Base-by-base conservation (phyloP, 2,329 filamentous ascomycete genomes). In the Fusarium sp. region DNA sequence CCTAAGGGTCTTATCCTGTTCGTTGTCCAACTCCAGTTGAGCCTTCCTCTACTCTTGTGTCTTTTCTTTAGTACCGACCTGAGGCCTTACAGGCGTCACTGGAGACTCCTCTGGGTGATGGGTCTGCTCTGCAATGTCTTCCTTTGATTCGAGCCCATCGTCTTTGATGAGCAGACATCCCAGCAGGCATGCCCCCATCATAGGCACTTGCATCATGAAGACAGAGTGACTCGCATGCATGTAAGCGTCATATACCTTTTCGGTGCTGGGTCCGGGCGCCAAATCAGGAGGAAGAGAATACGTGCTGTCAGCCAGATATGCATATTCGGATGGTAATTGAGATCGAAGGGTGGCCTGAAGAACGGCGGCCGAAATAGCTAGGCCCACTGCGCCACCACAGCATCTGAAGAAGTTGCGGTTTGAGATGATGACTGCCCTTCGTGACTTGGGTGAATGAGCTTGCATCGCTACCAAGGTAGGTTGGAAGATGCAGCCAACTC, bases 401-500 rank as follows among this genome's bases (percentile, higher is more conserved):
- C 48, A 51, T 51, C 48, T 30, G 11, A 51, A 51, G 31, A 51
- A 51, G 9, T 51, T 51, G 1, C 48, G 48, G 34, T 51, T 51
- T 18, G 48, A 51, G 9, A 51, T 51, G 2, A 51, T 51, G 16
- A 51, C 48, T 2, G 48, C 48, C 1, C 48, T 30, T 23, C 48
- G 48, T 4, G 48, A 51, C 34, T 51, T 51, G 31, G 48, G 48
- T 12, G 48, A 51, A 10, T 51, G 48, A 18, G 48, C 48, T 16
- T 51, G 48, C 5, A 51, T 34, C 12, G 48, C 48, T 18, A 51
- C 48, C 13, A 51, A 27, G 3, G 48, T 51, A 3, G 48, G 48
- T 10, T 51, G 48, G 18, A 51, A 51, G 48, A 51, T 51, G 48
- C 48, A 51, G 18, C 48, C 48, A 4, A 51, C 48, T 51, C 48